A percentile compares a stretch with the other conserved stretches of the same genome.
Evolutionary conservation across 2,329 filamentous ascomycete species (phyloP).

Genomic region (Talaromyces sp.): DNA sequence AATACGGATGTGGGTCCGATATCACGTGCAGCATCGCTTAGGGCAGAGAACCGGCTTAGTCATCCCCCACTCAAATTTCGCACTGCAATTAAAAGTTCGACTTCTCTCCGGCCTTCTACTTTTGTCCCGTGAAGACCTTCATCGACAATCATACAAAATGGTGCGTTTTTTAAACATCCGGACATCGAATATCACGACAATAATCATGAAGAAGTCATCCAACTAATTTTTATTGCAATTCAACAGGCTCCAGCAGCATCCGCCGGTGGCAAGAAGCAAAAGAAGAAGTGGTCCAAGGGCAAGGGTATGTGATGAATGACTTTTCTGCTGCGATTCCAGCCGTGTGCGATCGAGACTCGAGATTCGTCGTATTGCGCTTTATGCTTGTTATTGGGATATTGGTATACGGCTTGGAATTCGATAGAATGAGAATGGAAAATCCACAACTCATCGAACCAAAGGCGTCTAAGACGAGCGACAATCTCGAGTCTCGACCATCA

Average conservation of each 20-base stretch:
- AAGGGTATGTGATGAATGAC: slow-evolving; percentile 45
- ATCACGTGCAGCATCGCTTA: slow-evolving; percentile 28
- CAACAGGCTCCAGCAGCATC: slow-evolving; percentile 44
- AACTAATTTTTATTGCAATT: slow-evolving; percentile 14
- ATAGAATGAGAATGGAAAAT: background rate
- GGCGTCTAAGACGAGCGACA: background rate
- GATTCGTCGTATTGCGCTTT: background rate
- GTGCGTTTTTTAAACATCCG: slow-evolving; percentile 21
- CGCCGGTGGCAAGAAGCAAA: slow-evolving; percentile 48
- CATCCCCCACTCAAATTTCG: slow-evolving; percentile 37
- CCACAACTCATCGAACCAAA: background rate
- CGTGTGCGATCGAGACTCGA: slow-evolving; percentile 12
- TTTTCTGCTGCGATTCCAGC: slow-evolving; percentile 14
- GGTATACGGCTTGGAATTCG: too few relatives aligned
- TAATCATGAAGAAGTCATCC: slow-evolving; percentile 1
- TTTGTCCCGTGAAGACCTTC: slow-evolving; percentile 29
- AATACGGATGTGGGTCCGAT: background rate
- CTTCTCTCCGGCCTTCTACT: slow-evolving; percentile 22
- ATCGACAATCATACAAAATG: slow-evolving; percentile 36
- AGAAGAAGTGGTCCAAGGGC: slow-evolving; percentile 56
- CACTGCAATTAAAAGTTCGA: slow-evolving; percentile 30
- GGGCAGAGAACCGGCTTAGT: slow-evolving; percentile 27
- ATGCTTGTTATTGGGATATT: background rate
- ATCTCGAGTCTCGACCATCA: background rate
- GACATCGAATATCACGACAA: background rate